Percentiles rank a stretch among this genome's conserved stretches.
Evolutionary conservation across 768 basidiomycete genomes (phyloP).

Genomic region (Amanita phalloides): DNA sequence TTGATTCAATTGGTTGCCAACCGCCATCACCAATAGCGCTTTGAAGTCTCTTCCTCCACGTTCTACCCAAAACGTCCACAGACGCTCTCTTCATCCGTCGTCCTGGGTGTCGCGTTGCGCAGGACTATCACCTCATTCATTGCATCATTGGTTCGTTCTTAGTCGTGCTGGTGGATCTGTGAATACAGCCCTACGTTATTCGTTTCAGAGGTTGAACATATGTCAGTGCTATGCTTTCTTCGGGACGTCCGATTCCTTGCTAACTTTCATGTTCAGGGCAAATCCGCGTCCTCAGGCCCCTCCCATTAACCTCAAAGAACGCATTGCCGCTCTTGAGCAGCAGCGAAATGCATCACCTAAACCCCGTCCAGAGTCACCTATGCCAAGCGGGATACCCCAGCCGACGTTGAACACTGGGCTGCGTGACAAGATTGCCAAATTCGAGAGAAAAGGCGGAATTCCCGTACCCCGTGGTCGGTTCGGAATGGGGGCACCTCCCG

Average conservation of each 20-base stretch:
- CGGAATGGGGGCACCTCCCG: conserved; percentile 55
- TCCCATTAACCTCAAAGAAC: conserved; percentile 60
- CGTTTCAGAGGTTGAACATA: background rate
- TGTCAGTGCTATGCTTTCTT: background rate
- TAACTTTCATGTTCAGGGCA: conserved; percentile 11
- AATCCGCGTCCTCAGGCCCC: conserved; percentile 22
- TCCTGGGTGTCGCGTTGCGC: background rate
- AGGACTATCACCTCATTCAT: background rate
- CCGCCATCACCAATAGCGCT: background rate
- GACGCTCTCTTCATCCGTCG: background rate
- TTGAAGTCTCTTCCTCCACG: background rate
- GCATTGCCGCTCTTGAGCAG: conserved; percentile 76
- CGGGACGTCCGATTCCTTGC: background rate
- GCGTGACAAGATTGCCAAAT: conserved; percentile 68
- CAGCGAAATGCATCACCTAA: conserved; percentile 32
- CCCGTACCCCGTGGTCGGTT: conserved; percentile 71
- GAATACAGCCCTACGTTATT: background rate
- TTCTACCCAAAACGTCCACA: background rate
- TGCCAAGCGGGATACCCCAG: conserved; percentile 20
- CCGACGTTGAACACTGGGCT: conserved; percentile 19
- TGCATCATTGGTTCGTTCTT: background rate
- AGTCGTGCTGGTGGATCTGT: conserved; percentile 3
- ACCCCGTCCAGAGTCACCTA: conserved; percentile 10
- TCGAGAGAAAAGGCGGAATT: conserved; percentile 68
- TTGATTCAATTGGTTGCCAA: conserved; percentile 1